Evolutionary conservation across 805 yeast genomes (phyloP), one percentile per base, ranked within the genome.

Genomic region (Candida ponderosae): DNA sequence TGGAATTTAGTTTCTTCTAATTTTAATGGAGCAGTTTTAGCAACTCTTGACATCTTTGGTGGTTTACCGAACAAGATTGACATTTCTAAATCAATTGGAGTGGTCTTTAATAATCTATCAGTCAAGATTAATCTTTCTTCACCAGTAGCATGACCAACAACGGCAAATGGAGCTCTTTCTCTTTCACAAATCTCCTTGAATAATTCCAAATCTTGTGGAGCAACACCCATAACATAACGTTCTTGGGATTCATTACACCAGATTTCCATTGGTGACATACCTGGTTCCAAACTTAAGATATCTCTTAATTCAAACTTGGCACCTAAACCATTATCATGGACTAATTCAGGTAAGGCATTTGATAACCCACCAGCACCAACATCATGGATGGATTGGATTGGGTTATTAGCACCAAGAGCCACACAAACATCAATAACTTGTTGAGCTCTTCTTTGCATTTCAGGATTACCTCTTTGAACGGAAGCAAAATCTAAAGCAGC

Each of bases 201-300:
- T 18, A 67, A 48, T 6, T 74, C 74, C 41, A 90, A 63, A 56
- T 88, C 84, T 43, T 76, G 79, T 38, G 85, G 85, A 14, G 87
- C 73, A 44, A 93, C 95, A 47, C 96, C 97, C 51, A 93, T 63
- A 18, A 93, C 99, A 53, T 89, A 93, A 62, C 99, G 80, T 63
- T 93, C 99, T 66, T 93, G 99, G 3, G 97, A 93, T 65, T 93
- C 98, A 53, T 95, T 90, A 75, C 99, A 93, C 99, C 99, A 93
- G 46, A 93, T 87, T 68, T 93, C 98, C 95, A 93, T 86, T 39
- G 99, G 97, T 5, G 97, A 90, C 97, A 93, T 87, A 40, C 97
- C 95, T 34, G 96, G 95, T 62, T 93, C 99, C 46, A 88, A 73
- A 28, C 88, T 81, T 39, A 95, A 75, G 40, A 93, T 81, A 39